These are phyloP conservation scores for Mallotus japonicus DNA, from an alignment of 441 rosid species.

Conservation along the genomic window DNA sequence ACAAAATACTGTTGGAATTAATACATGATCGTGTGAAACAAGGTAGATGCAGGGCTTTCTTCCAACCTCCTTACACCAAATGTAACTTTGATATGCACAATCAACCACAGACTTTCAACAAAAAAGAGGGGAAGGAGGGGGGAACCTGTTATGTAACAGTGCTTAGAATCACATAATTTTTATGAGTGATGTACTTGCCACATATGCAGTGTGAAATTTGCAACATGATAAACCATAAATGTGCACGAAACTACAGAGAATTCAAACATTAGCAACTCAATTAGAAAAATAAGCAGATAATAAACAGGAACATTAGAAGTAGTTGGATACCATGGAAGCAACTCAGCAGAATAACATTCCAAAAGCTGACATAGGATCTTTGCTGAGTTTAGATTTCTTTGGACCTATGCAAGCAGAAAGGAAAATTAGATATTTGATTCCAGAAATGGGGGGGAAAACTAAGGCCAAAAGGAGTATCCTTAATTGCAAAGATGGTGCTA, in stretches of 20 bases:
- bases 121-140: not conserved
- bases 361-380: constrained; percentile 54
- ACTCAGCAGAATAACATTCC: constrained; percentile 64
- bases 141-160: not conserved
- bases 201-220: not conserved
- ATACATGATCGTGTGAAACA: not conserved
- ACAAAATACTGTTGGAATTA: not conserved
- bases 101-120: not conserved
- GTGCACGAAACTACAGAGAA: not conserved
- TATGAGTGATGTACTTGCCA: not conserved
- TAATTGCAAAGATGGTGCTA: not conserved
- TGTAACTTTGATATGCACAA: not conserved
- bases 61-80: not conserved
- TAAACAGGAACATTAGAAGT: constrained; percentile 13
- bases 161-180: not conserved
- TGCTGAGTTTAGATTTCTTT: constrained; percentile 49
- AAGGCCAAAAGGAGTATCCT: not conserved
- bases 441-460: not conserved
- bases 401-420: constrained; percentile 44
- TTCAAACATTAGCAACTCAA: constrained; percentile 7
- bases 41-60: not conserved
- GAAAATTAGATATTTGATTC: constrained; percentile 2
- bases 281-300: constrained; percentile 2
- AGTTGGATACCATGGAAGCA: constrained; percentile 73
- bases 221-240: not conserved